These are phyloP conservation scores for Saururus chinensis DNA, from an alignment of 164 flowering plant genomes.

Conservation along the genomic window DNA sequence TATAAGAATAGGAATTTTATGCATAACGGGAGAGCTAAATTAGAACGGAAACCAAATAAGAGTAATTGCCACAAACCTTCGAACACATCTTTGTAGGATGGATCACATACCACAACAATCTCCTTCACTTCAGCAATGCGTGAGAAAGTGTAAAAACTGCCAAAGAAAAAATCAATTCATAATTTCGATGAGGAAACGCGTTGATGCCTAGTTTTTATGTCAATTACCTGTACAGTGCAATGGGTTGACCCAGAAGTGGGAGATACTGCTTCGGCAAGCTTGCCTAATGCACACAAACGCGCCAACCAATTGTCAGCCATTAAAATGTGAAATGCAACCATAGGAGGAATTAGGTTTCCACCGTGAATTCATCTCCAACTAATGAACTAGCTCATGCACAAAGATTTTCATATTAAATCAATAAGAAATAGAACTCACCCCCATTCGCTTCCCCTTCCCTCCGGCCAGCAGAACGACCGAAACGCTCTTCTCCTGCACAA, in stretches of 20 bases:
- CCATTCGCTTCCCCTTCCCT: conserved; percentile 94
- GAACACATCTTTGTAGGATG: conserved; percentile 81
- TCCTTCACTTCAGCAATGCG: conserved; percentile 77
- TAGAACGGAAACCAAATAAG: not conserved
- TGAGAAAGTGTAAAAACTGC: conserved; percentile 87
- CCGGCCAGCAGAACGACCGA: conserved; percentile 94
- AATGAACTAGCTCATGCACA: no score
- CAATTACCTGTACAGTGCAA: conserved; percentile 79
- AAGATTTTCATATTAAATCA: not conserved
- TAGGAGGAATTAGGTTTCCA: no score
- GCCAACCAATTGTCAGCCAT: not conserved
- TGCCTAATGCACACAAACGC: conserved; percentile 43
- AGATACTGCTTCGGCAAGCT: conserved; percentile 99
- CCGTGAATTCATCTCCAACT: no score
- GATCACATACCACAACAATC: conserved; percentile 94
- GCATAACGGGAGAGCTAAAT: not conserved
- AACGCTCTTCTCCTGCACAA: conserved; percentile 45
- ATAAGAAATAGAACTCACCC: conserved; percentile 22
- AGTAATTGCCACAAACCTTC: conserved; percentile 44
- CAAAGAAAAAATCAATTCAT: conserved; percentile 5
- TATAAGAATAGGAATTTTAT: not conserved
- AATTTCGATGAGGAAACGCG: not conserved
- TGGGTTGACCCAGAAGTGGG: conserved; percentile 84
- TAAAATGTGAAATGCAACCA: no score
- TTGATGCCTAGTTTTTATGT: not conserved